Base-by-base conservation (phyloP, 108 stramenopile species). In the Nitzschia palea region DNA sequence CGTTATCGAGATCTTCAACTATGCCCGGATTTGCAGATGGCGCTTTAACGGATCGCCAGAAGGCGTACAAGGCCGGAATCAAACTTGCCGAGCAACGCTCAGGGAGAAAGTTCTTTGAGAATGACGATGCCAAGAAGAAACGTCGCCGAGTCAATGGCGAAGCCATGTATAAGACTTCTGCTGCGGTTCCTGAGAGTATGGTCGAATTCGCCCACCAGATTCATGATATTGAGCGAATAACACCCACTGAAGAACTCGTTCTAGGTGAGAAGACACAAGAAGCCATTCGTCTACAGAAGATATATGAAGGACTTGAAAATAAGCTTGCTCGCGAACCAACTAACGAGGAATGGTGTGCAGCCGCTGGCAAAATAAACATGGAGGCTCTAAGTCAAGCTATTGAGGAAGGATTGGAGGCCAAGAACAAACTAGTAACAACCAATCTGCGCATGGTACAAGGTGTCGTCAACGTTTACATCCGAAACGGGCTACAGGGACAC, bases 331-430 rank as follows among this genome's bases (percentile, higher is more conserved):
- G 90, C 31, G 85, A 89, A 70, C 90, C 90, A 17, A 94, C 88
- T 42, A 83, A 94, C 69, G 85, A 91, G 32, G 90, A 94, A 65
- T 94, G 93, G 93, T 92, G 90, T 71, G 88, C 88, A 18, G 89
- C 84, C 0, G 78, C 93, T 17, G 90, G 90, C 8, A 89, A 85
- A 53, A 79, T 84, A 42, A 90, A 88, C 48, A 78, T 90, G 68
- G 83, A 84, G 36, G 81, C 86, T 8, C 37, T 94, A 33, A 43
- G 63, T 17, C 74, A 82, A 65, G 82, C 88, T 6, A 77, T 91
- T 20, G 70, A 89, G 32, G 86, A 86, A 52, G 93, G 93, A 22
- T 44, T 85, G 42, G 77, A 85, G 60, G 93, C 93, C 29, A 94
- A 94, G 73, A 87, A 94, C 73, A 71, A 71, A 55, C 74, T 94